A percentile compares a stretch with the other conserved stretches of the same genome.
Conservation (phyloP, 1,284 basidiomycete species). For the Cryptococcus jaspeensis region DNA sequence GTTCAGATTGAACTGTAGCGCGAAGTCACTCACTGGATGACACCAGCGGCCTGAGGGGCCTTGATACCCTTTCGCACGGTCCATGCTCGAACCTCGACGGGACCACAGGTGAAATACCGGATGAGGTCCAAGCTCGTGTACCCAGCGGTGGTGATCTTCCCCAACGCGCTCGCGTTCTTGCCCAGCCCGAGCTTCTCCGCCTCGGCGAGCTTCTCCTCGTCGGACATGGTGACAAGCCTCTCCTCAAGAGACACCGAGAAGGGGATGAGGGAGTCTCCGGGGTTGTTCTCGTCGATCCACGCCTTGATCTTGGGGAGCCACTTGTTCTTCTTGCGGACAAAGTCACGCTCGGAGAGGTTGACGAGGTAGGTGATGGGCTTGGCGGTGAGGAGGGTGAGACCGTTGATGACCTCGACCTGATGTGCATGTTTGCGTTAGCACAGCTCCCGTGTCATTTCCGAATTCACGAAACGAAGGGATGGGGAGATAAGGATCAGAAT, state of each 20-base stretch:
- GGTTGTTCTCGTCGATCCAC: constrained; percentile 97
- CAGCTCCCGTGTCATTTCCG: constrained; percentile 14
- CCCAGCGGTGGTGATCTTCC: constrained; percentile 90
- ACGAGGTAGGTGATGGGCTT: constrained; percentile 98
- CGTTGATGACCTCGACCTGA: constrained; percentile 94
- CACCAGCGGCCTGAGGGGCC: constrained; percentile 95
- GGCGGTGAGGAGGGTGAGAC: constrained; percentile 86
- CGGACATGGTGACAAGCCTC: constrained; percentile 67
- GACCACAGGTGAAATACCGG: constrained; percentile 95
- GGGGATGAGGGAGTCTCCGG: constrained; percentile 92
- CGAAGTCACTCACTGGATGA: constrained; percentile 76
- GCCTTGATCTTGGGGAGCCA: constrained; percentile 98
- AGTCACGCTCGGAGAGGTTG: constrained; percentile 95
- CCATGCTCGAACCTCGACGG: constrained; percentile 97
- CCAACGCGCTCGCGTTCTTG: constrained; percentile 62
- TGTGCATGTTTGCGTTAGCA: constrained; percentile 4
- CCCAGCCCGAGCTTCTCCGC: constrained; percentile 59
- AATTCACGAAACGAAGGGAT: constrained; percentile 12
- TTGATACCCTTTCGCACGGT: constrained; percentile 91
- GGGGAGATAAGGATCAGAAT: constrained; percentile 52
- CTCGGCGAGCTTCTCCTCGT: constrained; percentile 70
- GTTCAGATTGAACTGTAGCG: neutral
- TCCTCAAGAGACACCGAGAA: constrained; percentile 97
- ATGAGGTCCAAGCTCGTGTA: constrained; percentile 87
- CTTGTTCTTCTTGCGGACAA: constrained; percentile 98